Evolutionary conservation across 1,284 basidiomycete species (phyloP).

Genomic region (Butyriboletus pseudospeciosus): DNA sequence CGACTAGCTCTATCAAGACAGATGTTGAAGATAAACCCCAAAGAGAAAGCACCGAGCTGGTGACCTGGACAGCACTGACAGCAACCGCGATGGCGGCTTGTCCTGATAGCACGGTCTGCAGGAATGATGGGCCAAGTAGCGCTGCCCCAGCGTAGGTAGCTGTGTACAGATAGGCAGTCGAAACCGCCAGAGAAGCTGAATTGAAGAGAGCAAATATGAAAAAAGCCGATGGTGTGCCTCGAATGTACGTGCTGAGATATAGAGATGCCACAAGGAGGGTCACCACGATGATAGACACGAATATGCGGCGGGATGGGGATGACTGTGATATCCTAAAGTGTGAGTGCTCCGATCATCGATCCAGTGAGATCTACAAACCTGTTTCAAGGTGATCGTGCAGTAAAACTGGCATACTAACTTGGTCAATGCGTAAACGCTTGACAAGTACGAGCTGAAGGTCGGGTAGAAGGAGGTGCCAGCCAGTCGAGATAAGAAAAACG

Average conservation of each 20-base stretch:
- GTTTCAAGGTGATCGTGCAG: slow-evolving; percentile 62
- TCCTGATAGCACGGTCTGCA: slow-evolving; percentile 46
- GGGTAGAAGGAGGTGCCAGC: slow-evolving; percentile 49
- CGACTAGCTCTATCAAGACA: background rate
- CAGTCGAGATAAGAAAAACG: slow-evolving; percentile 66
- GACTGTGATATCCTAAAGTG: slow-evolving; percentile 31
- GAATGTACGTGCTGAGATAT: slow-evolving; percentile 55
- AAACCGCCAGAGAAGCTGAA: slow-evolving; percentile 52
- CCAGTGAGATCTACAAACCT: slow-evolving; percentile 39
- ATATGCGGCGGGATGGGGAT: slow-evolving; percentile 48
- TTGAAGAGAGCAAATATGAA: slow-evolving; percentile 61
- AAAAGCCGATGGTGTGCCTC: slow-evolving; percentile 50
- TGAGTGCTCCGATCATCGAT: slow-evolving; percentile 1
- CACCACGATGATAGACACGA: slow-evolving; percentile 39
- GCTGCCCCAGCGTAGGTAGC: slow-evolving; percentile 66
- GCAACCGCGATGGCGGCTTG: slow-evolving; percentile 71
- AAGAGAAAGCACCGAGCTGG: slow-evolving; percentile 55
- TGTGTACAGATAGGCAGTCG: slow-evolving; percentile 64
- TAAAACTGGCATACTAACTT: slow-evolving; percentile 66
- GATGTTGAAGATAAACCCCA: slow-evolving; percentile 34
- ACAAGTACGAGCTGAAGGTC: slow-evolving; percentile 69
- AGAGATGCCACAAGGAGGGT: slow-evolving; percentile 51
- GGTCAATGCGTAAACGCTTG: slow-evolving; percentile 57
- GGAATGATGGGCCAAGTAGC: slow-evolving; percentile 52
- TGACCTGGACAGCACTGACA: slow-evolving; percentile 62